phyloP scores from a whole-genome alignment of 768 basidiomycete species.

The Pleurotus djamor region DNA sequence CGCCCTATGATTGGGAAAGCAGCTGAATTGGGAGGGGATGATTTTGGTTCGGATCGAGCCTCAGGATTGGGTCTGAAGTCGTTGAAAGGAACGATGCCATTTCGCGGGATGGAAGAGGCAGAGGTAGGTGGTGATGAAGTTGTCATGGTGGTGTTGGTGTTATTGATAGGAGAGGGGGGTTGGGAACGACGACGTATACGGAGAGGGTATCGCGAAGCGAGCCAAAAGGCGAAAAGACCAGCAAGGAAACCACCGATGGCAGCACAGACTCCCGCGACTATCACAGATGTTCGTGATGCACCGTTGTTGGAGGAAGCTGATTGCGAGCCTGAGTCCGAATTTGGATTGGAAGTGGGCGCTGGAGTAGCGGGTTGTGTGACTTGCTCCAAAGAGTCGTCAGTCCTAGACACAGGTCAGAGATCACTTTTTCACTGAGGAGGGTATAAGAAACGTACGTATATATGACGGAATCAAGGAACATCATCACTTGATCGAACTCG shows the following conservation, averaged over 20 bases:
- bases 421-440: too few species aligned
- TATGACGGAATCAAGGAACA: constrained; percentile 6
- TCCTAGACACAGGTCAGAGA: not conserved
- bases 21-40: not conserved
- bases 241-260: not conserved
- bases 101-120: too few species aligned
- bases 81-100: not conserved
- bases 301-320: not conserved
- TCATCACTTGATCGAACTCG: constrained; percentile 3
- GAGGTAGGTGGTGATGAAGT: too few species aligned
- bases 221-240: not conserved
- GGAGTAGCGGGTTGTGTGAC: not conserved
- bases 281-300: not conserved
- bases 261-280: not conserved
- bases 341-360: not conserved
- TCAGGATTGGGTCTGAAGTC: not conserved
- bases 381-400: not conserved
- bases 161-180: not conserved
- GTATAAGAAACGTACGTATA: not conserved
- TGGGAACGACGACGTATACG: not conserved
- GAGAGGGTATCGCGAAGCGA: not conserved
- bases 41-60: not conserved
- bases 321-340: not conserved
- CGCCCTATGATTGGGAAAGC: not conserved
- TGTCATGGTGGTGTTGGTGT: not conserved